Base-by-base conservation (phyloP, 2,329 filamentous ascomycete genomes). In the Neoscytalidium dimidiatum region DNA sequence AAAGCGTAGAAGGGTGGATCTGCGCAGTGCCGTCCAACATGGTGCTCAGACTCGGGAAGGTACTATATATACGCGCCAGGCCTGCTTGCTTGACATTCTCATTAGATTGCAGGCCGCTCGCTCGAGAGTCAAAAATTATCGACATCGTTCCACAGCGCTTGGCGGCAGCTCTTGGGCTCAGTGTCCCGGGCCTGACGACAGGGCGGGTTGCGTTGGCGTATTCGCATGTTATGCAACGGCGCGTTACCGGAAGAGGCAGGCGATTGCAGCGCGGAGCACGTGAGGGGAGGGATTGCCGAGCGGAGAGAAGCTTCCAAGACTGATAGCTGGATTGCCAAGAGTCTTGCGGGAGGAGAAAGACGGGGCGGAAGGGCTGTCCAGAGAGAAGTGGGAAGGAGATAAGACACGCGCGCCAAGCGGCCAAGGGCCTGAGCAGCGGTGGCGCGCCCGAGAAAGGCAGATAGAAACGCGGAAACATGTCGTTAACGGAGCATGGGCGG, bases 251-350 rank as follows among this genome's bases (percentile, higher is more conserved):
- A 57, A n/a, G 11, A 43, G 52, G 52, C 35, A 57, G 52, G 35
- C 35, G 3, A 33, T 11, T n/a, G 52, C 35, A 33, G 31, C 17
- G 9, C 13, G 44, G 4, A 28, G 44, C 44, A 48, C 44, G 44
- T 26, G 44, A 17, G 8, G 4, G 23, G 35, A 17, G 35, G 33
- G 21, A 19, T 21, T 21, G 52, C 35, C 52, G 21, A 57, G 52
- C 52, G 52, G 52, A 57, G 26, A 56, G 51, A 56, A 56, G 51
- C 51, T 23, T 28, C 51, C 51, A 56, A 57, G 52, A 41, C 11
- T 5, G 35, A 43, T 41, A 28, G 52, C 52, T 7, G 21, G n/a
- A 5, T 14, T 19, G 52, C 33, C 52, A 28, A 41, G 52, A 41
- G 23, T 43, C 52, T 57, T 41, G 52, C 19, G 9, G 52, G 33